Evolutionary conservation across 768 basidiomycete species (phyloP).

Genomic region (Omphalotus guepiniiformis): DNA sequence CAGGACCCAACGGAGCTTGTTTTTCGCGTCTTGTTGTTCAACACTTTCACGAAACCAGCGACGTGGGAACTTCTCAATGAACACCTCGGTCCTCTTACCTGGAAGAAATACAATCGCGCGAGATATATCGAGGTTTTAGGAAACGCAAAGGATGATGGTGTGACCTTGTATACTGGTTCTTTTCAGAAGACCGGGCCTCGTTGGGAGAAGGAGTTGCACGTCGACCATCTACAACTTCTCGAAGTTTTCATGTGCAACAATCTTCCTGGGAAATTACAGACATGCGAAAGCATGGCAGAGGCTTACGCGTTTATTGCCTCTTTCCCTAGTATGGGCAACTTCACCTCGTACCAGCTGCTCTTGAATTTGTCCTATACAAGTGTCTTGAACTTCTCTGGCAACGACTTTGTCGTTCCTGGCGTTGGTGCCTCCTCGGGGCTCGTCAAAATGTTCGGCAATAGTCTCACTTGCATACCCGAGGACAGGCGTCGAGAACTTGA

Average conservation of each 20-base stretch:
- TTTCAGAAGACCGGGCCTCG: slow-evolving; percentile 70
- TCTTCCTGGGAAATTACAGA: slow-evolving; percentile 43
- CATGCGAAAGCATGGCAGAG: slow-evolving; percentile 55
- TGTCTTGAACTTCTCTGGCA: slow-evolving; percentile 55
- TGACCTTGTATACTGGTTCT: slow-evolving; percentile 60
- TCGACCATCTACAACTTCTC: slow-evolving; percentile 62
- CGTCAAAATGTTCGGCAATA: slow-evolving; percentile 58
- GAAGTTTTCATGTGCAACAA: slow-evolving; percentile 55
- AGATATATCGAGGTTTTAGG: slow-evolving; percentile 52
- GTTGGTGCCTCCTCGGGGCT: slow-evolving; percentile 65
- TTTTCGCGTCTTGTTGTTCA: slow-evolving; percentile 71
- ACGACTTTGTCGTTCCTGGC: slow-evolving; percentile 69
- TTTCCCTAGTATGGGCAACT: slow-evolving; percentile 72
- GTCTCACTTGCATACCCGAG: slow-evolving; percentile 17
- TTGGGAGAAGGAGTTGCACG: slow-evolving; percentile 42
- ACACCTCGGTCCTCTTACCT: slow-evolving; percentile 56
- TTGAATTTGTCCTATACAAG: slow-evolving; percentile 55
- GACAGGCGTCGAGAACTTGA: slow-evolving; percentile 43
- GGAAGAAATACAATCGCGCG: slow-evolving; percentile 49
- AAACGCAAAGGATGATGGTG: slow-evolving; percentile 30
- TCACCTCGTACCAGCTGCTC: slow-evolving; percentile 67
- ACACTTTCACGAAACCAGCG: slow-evolving; percentile 63
- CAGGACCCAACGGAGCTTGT: slow-evolving; percentile 57
- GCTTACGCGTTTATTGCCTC: slow-evolving; percentile 54
- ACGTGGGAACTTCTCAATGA: slow-evolving; percentile 63